These are phyloP conservation scores for Pythium aphanidermatum DNA, from an alignment of 352 stramenopile genomes.

Conservation along the genomic window DNA sequence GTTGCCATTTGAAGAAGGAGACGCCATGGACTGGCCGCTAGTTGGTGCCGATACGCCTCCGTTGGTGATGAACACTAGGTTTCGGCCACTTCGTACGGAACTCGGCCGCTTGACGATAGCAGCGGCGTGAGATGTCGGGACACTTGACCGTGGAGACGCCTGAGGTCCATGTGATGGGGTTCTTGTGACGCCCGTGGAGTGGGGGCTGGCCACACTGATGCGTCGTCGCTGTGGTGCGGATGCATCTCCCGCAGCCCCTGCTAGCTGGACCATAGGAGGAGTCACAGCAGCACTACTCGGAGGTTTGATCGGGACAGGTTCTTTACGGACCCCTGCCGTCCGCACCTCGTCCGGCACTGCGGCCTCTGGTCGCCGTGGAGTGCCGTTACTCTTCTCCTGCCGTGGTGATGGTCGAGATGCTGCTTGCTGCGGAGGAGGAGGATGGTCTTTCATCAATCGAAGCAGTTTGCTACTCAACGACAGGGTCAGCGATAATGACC, in stretches of 20 bases:
- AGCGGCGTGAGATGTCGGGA: neutral
- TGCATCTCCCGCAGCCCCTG: neutral
- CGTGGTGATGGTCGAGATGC: neutral
- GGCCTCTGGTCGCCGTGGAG: conserved; percentile 9
- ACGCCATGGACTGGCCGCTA: no score
- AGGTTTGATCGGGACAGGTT: conserved; percentile 11
- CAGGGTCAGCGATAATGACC: neutral
- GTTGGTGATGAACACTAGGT: conserved; percentile 34
- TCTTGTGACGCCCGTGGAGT: neutral
- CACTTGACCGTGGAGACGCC: conserved; percentile 1
- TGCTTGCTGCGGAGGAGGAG: neutral
- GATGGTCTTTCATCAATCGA: conserved; percentile 30
- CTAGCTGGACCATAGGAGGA: neutral
- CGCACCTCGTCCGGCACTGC: conserved; percentile 3
- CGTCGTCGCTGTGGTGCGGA: conserved; percentile 2
- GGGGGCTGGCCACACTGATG: neutral
- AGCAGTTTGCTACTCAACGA: conserved; percentile 28
- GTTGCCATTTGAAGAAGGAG: no score
- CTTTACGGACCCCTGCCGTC: conserved; percentile 8
- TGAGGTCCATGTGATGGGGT: neutral
- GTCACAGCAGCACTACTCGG: conserved; percentile 2
- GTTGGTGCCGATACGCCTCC: no score
- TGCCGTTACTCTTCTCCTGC: conserved; percentile 10
- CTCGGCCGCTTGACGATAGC: conserved; percentile 23
- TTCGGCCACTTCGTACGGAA: conserved; percentile 41